A percentile compares a stretch with the other conserved stretches of the same genome.
These are phyloP conservation scores for Globisporangium spinosum DNA, from an alignment of 352 stramenopile species.

Conservation along the genomic window DNA sequence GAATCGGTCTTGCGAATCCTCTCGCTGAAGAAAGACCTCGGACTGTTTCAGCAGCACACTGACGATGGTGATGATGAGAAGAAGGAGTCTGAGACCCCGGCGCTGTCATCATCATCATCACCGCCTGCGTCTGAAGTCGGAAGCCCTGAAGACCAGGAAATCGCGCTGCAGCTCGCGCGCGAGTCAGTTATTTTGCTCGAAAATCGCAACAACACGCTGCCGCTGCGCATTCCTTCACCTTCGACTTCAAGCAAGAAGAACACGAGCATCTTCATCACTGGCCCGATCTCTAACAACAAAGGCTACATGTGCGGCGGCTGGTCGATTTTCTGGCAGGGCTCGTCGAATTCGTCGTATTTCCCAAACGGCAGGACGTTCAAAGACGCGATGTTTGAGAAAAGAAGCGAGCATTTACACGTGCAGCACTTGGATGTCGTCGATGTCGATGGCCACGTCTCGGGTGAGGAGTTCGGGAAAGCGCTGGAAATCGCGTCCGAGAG, in stretches of 20 bases:
- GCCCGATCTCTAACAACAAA: constrained; percentile 60
- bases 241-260: background rate
- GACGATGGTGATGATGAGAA: background rate
- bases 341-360: constrained; percentile 51
- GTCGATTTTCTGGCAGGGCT: constrained; percentile 71
- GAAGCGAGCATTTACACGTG: constrained; percentile 10
- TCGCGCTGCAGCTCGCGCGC: constrained; percentile 55
- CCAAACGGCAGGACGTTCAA: constrained; percentile 61
- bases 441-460: constrained; percentile 36
- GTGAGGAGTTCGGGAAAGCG: constrained; percentile 36
- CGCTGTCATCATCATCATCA: background rate
- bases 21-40: constrained; percentile 45
- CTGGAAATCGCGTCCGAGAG: constrained; percentile 44
- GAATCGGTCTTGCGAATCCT: constrained; percentile 65
- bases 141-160: constrained; percentile 42
- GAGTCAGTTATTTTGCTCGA: constrained; percentile 82
- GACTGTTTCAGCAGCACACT: constrained; percentile 30
- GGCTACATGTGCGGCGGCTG: constrained; percentile 68
- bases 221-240: constrained; percentile 21
- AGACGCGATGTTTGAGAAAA: constrained; percentile 30
- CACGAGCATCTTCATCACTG: constrained; percentile 55
- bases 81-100: constrained; percentile 9
- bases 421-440: constrained; percentile 47
- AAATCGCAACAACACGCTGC: constrained; percentile 50
- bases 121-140: constrained; percentile 30